Base-by-base conservation (phyloP, 805 yeast genomes). In the Suhomyces xylopsoci region DNA sequence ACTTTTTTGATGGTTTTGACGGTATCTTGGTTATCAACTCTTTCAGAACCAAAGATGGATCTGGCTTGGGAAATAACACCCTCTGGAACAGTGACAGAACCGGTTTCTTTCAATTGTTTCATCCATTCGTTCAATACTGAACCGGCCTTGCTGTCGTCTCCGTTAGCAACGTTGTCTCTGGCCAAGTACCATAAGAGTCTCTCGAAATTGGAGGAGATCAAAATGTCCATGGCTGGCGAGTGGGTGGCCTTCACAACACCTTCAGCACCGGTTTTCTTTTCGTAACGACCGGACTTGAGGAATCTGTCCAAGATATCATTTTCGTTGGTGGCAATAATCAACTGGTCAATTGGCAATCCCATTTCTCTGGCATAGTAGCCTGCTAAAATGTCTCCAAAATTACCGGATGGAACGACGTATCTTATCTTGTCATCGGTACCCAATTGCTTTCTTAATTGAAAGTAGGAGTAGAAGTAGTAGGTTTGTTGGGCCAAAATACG, bases 211-310 rank as follows among this genome's bases (percentile, higher is more conserved):
- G 97, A 88, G 15, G 97, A 90, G 53, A 94, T 90, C 62, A 90
- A 81, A 64, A 94, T 94, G 71, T 94, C 99, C 99, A 94, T 94
- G 45, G 99, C 99, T 58, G 99, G 99, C 2, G 97, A 90, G 62
- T 85, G 76, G 10, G 98, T 92, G 32, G 93, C 91, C 66, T 87
- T 89, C 46, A 90, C 98, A 7, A 62, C 63, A 15, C 61, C 60
- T 30, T 52, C 57, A 32, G 76, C 73, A 46, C 70, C 77, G 34
- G 78, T 77, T 28, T 73, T 77, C 78, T 90, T 92, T 62, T 87
- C 91, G 65, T 94, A 94, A 57, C 81, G 78, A 55, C 97, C 98
- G 14, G 91, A 73, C 65, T 87, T 86, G 72, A 94, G 73, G 78
- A 94, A 94, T 73, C 99, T 85, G 74, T 94, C 90, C 65, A 94